Percentiles rank a stretch among this genome's conserved stretches.
phyloP scores from a whole-genome alignment of 192 early-diverging fungal species.

The Coemansia sp. region DNA sequence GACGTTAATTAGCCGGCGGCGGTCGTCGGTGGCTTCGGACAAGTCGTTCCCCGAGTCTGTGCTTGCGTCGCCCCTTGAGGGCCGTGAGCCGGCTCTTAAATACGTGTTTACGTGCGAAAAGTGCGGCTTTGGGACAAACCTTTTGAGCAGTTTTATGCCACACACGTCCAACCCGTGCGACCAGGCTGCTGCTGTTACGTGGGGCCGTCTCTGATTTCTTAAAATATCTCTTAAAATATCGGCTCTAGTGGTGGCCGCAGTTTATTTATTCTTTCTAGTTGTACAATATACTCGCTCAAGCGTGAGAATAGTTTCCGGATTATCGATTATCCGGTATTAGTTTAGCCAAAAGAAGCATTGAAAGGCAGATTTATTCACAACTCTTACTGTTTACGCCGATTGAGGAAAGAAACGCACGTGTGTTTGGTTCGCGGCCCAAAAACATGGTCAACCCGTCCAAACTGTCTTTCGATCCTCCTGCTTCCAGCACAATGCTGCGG shows the following conservation, averaged over 20 bases:
- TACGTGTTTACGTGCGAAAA: slow-evolving; percentile 45
- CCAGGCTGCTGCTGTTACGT: slow-evolving; percentile 20
- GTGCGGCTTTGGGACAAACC: slow-evolving; percentile 49
- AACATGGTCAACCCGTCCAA: neutral
- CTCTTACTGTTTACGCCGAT: neutral
- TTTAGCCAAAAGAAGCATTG: too few relatives aligned
- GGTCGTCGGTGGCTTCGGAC: slow-evolving; percentile 31
- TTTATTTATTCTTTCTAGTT: too few relatives aligned
- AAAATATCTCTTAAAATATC: neutral
- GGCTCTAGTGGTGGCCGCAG: too few relatives aligned
- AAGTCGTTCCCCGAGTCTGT: neutral
- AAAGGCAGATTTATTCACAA: too few relatives aligned
- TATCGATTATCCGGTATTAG: neutral
- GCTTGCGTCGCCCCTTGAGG: slow-evolving; percentile 15
- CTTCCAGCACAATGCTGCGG: neutral
- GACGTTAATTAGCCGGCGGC: slow-evolving; percentile 37
- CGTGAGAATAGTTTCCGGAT: too few relatives aligned
- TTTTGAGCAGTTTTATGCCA: slow-evolving; percentile 49
- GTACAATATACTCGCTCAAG: too few relatives aligned
- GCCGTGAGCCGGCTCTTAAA: slow-evolving; percentile 17
- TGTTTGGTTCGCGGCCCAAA: neutral
- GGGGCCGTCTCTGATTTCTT: slow-evolving; percentile 27
- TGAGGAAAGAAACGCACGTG: neutral
- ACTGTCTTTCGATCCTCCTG: neutral
- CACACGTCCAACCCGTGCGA: slow-evolving; percentile 48